A percentile compares a stretch with the other conserved stretches of the same genome.
Evolutionary conservation across 148 eudicot genomes (phyloP).

Genomic region (Beta vulgaris): DNA sequence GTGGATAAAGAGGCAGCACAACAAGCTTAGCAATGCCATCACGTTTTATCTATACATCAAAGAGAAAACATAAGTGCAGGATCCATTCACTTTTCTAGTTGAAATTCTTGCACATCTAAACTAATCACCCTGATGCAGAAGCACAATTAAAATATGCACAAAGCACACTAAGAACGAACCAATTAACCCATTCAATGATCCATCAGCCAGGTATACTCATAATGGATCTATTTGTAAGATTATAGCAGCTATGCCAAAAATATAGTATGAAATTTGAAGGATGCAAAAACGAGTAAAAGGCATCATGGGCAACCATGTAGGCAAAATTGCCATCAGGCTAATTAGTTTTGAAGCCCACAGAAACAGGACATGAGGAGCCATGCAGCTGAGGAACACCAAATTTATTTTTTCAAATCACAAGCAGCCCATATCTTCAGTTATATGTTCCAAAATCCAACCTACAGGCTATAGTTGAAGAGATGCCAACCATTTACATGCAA

Average conservation of each 20-base stretch:
- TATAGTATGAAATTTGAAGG: no score
- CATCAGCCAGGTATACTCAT: neutral
- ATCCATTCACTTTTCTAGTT: neutral
- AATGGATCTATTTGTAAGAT: neutral
- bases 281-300: neutral
- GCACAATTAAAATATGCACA: neutral
- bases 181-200: neutral
- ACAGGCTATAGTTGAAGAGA: neutral
- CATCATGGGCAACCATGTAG: neutral
- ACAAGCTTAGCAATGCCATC: conserved; percentile 90
- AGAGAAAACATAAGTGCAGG: conserved; percentile 2
- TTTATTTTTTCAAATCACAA: neutral
- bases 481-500: neutral
- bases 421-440: neutral
- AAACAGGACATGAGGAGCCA: neutral
- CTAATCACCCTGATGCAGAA: neutral
- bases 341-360: neutral
- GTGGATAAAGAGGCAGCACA: conserved; percentile 98
- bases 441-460: neutral
- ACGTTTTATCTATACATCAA: conserved; percentile 59
- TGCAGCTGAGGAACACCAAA: neutral
- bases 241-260: neutral
- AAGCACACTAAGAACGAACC: neutral
- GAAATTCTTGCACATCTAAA: neutral
- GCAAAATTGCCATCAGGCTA: neutral